Base-by-base conservation (phyloP, 768 basidiomycete species). In the Chiua virens region DNA sequence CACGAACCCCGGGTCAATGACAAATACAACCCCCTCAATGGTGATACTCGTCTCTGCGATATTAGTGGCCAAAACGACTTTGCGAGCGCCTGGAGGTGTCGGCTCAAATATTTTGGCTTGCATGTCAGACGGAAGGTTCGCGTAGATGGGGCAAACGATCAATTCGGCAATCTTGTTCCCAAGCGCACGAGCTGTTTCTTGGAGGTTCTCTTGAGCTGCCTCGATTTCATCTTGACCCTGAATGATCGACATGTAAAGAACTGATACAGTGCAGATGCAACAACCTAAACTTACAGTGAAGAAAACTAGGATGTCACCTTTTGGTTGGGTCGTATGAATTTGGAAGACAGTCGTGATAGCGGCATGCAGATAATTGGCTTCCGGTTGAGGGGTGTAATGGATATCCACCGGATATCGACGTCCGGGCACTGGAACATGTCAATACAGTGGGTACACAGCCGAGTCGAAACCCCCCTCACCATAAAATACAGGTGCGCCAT, bases 21-120 rank as follows among this genome's bases (percentile, higher is more conserved):
- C 97, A 68, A 97, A 99, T 3, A 98, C 96, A 7, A 99, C 97
- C 25, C 97, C 97, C 48, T 98, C 97, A 59, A 99, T 99, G 8
- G 97, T 99, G 67, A 99, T 99, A 7, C 92, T 95, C 5, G 97
- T 99, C 71, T 99, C 97, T n/a, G 97, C 97, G 57, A 99, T 98
- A 65, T 99, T 99, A 20, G 97, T 99, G 4, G 97, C 97, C 25
- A 99, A 77, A 18, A 99, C 97, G 42, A 99, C 95, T 73, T 99
- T 99, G 50, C 97, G 79, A 23, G 97, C 92, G 18, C 94, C 94
- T 47, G 91, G 89, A 1, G 96, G 97, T 5, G 97, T 99, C 1
- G 97, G 96, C 69, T 99, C 97, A 70, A 99, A 99, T 50, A 99
- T 99, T 73, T 98, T 97, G 34, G 94, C 89, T 68, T 99, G 97